Base-by-base conservation (phyloP, 1,139 yeast species). In the Candida smagusa region DNA sequence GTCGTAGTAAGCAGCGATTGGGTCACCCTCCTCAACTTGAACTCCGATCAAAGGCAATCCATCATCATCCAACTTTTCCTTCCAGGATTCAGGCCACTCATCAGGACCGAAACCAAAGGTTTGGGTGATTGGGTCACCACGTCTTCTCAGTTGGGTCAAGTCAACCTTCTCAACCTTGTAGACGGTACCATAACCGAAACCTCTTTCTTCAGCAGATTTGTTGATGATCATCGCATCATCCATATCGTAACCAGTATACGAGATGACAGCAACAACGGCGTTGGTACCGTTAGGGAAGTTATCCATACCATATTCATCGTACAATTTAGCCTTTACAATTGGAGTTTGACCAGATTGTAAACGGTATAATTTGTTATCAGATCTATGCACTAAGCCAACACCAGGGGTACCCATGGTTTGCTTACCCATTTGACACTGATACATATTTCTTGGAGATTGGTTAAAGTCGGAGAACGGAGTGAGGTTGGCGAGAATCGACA, bases 341-440 rank as follows among this genome's bases (percentile, higher is more conserved):
- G 99, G 99, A 2, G 97, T 87, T 70, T 92, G 98, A 37, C 98
- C 98, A 31, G 88, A 77, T 65, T 92, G 98, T 50, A 92, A 71
- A 55, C 95, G 81, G 65, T 92, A 92, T 44, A 92, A 69, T 62
- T 90, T 94, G 68, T 94, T 94, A 62, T 92, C 99, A 1, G 96
- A 85, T 64, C 99, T 79, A 61, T 90, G 96, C 33, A 73, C 79
- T 41, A 92, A 71, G 0, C 96, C 97, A 41, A 92, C 96, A 68
- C 97, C 97, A 7, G 98, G 98, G 4, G 98, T 92, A 67, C 99
- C 99, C 98, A 92, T 92, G 19, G 99, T 92, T 73, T 92, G 99
- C 69, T 92, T 92, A 79, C 97, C 98, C 99, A 92, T 92, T 76
- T 94, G 98, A 72, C 99, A 92, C 70, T 92, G 99, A 63, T 92